These are phyloP conservation scores for Ramalina intermedia DNA, from an alignment of 495 filamentous ascomycete genomes.

Conservation along the genomic window DNA sequence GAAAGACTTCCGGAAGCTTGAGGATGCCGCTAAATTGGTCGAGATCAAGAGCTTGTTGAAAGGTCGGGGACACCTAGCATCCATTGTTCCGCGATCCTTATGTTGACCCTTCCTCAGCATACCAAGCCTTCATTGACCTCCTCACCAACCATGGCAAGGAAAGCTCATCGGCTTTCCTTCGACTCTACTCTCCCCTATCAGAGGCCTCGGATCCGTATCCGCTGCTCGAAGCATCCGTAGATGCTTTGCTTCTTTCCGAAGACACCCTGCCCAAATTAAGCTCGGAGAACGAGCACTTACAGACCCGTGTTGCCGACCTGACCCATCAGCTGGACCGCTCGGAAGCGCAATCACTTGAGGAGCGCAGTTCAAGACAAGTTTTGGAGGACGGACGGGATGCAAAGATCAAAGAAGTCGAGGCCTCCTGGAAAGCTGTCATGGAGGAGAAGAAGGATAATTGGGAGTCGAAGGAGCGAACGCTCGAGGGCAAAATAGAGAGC, in stretches of 20 bases:
- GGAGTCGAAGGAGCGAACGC: slow-evolving; percentile 80
- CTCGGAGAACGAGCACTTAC: slow-evolving; percentile 72
- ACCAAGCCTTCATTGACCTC: slow-evolving; percentile 93
- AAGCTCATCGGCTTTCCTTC: slow-evolving; percentile 79
- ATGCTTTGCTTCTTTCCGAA: slow-evolving; percentile 79
- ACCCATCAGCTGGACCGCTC: slow-evolving; percentile 85
- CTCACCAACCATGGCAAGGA: slow-evolving; percentile 88
- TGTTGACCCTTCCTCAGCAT: slow-evolving; percentile 41
- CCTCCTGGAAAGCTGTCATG: slow-evolving; percentile 82
- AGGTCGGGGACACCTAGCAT: slow-evolving; percentile 29
- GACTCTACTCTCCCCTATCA: slow-evolving; percentile 81
- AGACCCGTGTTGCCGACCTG: slow-evolving; percentile 61
- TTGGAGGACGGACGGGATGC: slow-evolving; percentile 63
- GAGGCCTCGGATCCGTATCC: slow-evolving; percentile 96
- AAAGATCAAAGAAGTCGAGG: slow-evolving; percentile 73
- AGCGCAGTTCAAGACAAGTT: slow-evolving; percentile 53
- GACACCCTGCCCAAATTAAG: slow-evolving; percentile 80
- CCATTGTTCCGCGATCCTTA: not conserved
- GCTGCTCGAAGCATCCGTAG: slow-evolving; percentile 86
- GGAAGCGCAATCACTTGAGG: slow-evolving; percentile 58
- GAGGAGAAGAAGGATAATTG: slow-evolving; percentile 93
- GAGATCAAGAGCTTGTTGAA: slow-evolving; percentile 87
- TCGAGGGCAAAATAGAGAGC: slow-evolving; percentile 87
- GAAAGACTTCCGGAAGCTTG: slow-evolving; percentile 91
- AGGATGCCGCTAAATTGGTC: slow-evolving; percentile 71